Evolutionary conservation across 768 basidiomycete species (phyloP).

Genomic region (Tylopilus balloui): DNA sequence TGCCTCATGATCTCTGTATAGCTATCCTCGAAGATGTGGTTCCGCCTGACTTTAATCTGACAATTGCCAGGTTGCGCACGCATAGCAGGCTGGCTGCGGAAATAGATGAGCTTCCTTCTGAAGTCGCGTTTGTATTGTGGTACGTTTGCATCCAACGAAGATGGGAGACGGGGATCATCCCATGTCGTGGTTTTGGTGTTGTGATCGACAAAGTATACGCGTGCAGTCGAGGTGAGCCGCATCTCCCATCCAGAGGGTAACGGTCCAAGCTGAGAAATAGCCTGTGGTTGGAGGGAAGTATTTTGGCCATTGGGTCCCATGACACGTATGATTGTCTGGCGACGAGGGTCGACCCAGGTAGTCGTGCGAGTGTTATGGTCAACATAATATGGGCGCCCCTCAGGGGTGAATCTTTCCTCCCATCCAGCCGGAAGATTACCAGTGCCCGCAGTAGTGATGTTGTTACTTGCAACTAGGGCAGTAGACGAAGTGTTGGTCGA

Average conservation of each 20-base stretch:
- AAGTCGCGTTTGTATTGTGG: slow-evolving; percentile 99
- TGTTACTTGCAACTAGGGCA: slow-evolving; percentile 48
- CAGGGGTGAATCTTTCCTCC: slow-evolving; percentile 98
- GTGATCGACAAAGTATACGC: slow-evolving; percentile 99
- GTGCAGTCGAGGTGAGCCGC: slow-evolving; percentile 95
- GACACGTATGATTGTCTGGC: slow-evolving; percentile 94
- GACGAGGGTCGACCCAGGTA: slow-evolving; percentile 99
- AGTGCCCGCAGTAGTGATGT: slow-evolving; percentile 64
- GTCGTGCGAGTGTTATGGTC: slow-evolving; percentile 99
- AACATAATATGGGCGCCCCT: slow-evolving; percentile 97
- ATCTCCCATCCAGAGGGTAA: slow-evolving; percentile 99
- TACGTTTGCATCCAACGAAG: slow-evolving; percentile 92
- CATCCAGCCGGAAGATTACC: slow-evolving; percentile 94
- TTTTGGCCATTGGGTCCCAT: slow-evolving; percentile 93
- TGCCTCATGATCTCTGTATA: slow-evolving; percentile 99
- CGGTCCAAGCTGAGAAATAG: slow-evolving; percentile 94
- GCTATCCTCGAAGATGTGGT: slow-evolving; percentile 98
- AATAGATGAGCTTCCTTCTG: slow-evolving; percentile 97
- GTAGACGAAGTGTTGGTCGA: slow-evolving; percentile 35
- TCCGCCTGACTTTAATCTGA: slow-evolving; percentile 96
- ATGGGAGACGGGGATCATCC: slow-evolving; percentile 97
- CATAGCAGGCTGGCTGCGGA: slow-evolving; percentile 97
- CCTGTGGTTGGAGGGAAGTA: slow-evolving; percentile 84
- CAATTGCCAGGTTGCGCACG: slow-evolving; percentile 98
- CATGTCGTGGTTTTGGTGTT: slow-evolving; percentile 99